phyloP scores from a whole-genome alignment of 140 eudicot species.

The Anethum foeniculum region DNA sequence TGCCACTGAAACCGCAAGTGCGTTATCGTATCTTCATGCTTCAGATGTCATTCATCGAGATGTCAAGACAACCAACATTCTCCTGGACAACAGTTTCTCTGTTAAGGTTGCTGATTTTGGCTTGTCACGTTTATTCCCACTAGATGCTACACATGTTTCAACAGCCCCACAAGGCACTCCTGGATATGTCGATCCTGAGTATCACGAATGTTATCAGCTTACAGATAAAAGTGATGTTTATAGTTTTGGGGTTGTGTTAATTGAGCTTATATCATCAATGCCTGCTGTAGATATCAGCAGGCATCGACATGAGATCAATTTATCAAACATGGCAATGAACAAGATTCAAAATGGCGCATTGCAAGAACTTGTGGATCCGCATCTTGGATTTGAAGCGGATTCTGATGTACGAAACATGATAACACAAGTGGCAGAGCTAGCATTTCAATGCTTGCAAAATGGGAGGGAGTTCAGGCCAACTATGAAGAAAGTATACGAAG shows the following conservation, averaged over 20 bases:
- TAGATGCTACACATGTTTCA: conserved; percentile 54
- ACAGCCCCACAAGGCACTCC: conserved; percentile 83
- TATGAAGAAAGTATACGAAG: conserved; percentile 40
- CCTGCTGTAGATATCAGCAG: conserved; percentile 68
- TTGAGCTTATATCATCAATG: conserved; percentile 64
- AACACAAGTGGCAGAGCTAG: conserved; percentile 52
- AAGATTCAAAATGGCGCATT: conserved; percentile 41
- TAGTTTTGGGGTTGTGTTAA: conserved; percentile 62
- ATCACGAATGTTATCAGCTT: conserved; percentile 56
- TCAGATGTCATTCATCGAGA: conserved; percentile 61
- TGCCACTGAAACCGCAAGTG: conserved; percentile 56
- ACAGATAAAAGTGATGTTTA: conserved; percentile 58
- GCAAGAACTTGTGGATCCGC: conserved; percentile 57
- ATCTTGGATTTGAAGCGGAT: conserved; percentile 49
- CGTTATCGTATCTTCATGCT: conserved; percentile 61
- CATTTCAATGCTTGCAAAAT: conserved; percentile 50
- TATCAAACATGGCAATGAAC: conserved; percentile 53
- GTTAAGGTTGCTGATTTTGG: conserved; percentile 84
- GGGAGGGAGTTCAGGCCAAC: conserved; percentile 55
- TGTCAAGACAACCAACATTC: conserved; percentile 56
- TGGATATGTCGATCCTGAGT: conserved; percentile 73
- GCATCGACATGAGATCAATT: conserved; percentile 57
- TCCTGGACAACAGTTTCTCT: conserved; percentile 44
- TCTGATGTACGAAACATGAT: conserved; percentile 32
- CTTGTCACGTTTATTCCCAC: conserved; percentile 55